Base-by-base conservation (phyloP, 371 early-diverging fungal genomes). In the Mucor mucedo region DNA sequence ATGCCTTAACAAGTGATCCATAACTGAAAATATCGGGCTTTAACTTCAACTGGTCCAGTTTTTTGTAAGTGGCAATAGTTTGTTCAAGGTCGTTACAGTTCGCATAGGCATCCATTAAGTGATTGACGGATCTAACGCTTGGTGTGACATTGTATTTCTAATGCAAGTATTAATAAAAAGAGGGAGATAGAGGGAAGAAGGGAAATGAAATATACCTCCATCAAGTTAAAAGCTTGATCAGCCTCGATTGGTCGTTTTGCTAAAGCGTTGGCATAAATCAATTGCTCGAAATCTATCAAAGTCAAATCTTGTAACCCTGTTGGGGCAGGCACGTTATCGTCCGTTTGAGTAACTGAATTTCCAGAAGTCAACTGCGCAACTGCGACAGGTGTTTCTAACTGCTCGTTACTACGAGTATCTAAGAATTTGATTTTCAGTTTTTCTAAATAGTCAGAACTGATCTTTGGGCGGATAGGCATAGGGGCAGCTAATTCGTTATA, bases 81-180 rank as follows among this genome's bases (percentile, higher is more conserved):
- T 82, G 74, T n/a, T 87, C 72, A 1, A 90, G 59, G 55, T 95
- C 79, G 4, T 86, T 85, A 0, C 76, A 78, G 62, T 86, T 87
- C 9, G 91, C 89, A 69, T 95, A 92, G 0, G 93, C 91, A 66
- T 93, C 85, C 74, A 95, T 84, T 42, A 97, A 80, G 57, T 91
- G 82, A 62, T 87, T 89, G 70, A 87, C 89, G 0, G 92, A 85
- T 35, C 81, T 72, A 38, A 87, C 64, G 62, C 86, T 87, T 4
- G 94, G 93, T 62, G 77, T 60, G 9, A 89, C 52, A 5, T 89
- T 87, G 13, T 83, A 76, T 52, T 87, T 66, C 68, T 75, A 60
- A 50, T 27, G 29, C 9, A 40, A n/a, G 9, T 41, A 30, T 47
- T 55, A 13, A n/a, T 11, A 32, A 9, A 10, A 27, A 10, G 11